Conservation (phyloP, 768 basidiomycete genomes). For the Calocybe cyanea region DNA sequence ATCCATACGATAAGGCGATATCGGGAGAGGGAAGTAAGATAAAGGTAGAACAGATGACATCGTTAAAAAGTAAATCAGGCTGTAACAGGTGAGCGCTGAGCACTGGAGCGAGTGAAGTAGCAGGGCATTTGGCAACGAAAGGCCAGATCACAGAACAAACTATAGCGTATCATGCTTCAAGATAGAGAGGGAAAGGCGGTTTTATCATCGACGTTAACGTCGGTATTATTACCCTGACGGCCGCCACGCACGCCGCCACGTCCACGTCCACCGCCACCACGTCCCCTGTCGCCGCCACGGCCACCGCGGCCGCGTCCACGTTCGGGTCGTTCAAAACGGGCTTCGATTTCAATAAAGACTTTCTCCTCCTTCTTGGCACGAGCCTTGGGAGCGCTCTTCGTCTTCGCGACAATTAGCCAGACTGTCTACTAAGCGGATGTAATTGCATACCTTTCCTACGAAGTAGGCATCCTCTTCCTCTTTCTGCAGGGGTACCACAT, state of each 20-base stretch:
- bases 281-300: constrained; percentile 36
- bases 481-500: constrained; percentile 62
- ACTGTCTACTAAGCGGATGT: neutral
- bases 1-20: constrained; percentile 16
- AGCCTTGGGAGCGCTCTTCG: constrained; percentile 60
- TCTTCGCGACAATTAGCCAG: constrained; percentile 35
- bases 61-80: constrained; percentile 13
- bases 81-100: constrained; percentile 18
- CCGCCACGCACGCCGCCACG: constrained; percentile 41
- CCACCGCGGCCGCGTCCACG: constrained; percentile 59
- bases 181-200: constrained; percentile 88
- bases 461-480: constrained; percentile 81
- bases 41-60: constrained; percentile 15
- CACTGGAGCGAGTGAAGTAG: constrained; percentile 1
- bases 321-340: constrained; percentile 79
- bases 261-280: constrained; percentile 24
- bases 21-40: constrained; percentile 19
- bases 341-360: constrained; percentile 89
- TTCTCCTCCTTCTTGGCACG: constrained; percentile 86
- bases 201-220: constrained; percentile 77
- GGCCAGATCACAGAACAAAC: constrained; percentile 11
- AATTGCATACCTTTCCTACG: constrained; percentile 74
- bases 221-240: constrained; percentile 30
- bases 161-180: constrained; percentile 29
- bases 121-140: constrained; percentile 11